Base-by-base conservation (phyloP, 2,329 filamentous ascomycete genomes). In the Gyromitra esculenta region DNA sequence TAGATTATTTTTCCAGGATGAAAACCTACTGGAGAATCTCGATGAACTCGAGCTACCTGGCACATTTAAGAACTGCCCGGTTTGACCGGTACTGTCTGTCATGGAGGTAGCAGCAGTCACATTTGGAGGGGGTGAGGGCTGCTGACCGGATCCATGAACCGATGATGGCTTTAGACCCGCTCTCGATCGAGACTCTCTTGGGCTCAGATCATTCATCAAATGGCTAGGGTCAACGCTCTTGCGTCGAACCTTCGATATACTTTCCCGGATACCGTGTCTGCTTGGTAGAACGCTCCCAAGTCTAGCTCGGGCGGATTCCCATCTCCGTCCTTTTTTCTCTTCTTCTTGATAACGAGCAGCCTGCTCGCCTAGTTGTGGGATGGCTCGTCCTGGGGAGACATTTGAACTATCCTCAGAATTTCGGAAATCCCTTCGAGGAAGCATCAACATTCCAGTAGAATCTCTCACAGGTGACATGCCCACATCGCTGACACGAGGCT, bases 141-240 rank as follows among this genome's bases (percentile, higher is more conserved):
- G 66, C 15, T 65, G 57, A 13, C 50, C 39, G 25, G 72, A 59
- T 4, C 57, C 72, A 15, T 65, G 31, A 35, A 21, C 31, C 9
- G 59, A 69, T 35, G 59, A 21, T 48, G 43, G 45, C 31, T 57
- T 43, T 3, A 41, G 45, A 21, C 48, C 35, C n/a, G 52, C 66
- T 52, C 65, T 71, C 15, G 66, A 71, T 37, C 18, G 9, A 71
- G 66, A 57, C 35, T 60, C 72, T 15, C 56, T 63, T 59, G 72
- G 64, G 31, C 52, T 59, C n/a, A 71, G 15, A 59, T 71, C 72
- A 75, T 65, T 60, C 72, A 75, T 75, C 66, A 75, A n/a, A 57
- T 75, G 72, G 8, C 52, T 71, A n/a, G 72, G 65, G 5, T 57
- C 59, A 52, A 54, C 59, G 11, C 50, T 75, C 50, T 65, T 65